Percentiles rank a stretch among this genome's conserved stretches.
These are phyloP conservation scores for Aspergillus ostianus DNA, from an alignment of 495 filamentous ascomycete genomes.

Conservation along the genomic window DNA sequence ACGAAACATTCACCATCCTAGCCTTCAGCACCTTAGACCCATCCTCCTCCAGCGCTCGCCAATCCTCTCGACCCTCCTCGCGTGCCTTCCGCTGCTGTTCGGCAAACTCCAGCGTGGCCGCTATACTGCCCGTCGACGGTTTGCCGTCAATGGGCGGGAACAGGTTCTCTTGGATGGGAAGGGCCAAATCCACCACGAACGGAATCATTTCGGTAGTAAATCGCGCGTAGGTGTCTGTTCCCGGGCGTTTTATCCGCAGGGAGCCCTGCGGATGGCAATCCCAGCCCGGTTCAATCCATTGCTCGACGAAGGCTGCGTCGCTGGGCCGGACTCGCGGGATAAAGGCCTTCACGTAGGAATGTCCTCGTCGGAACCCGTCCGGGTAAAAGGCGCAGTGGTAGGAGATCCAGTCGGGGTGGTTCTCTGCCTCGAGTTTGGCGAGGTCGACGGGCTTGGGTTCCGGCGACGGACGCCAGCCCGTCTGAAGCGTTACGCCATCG, in stretches of 20 bases:
- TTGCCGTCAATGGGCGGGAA: neutral
- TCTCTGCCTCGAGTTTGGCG: neutral
- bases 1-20: neutral
- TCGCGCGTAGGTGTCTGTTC: neutral
- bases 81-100: neutral
- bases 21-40: neutral
- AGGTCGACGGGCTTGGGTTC: neutral
- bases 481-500: neutral
- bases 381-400: slow-evolving; percentile 1
- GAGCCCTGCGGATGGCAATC: slow-evolving; percentile 1
- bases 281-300: slow-evolving; percentile 5
- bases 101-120: slow-evolving; percentile 2
- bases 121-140: neutral
- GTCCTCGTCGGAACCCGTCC: neutral
- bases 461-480: neutral
- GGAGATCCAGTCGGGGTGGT: neutral
- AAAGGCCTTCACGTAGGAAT: neutral
- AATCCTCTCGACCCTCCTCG: neutral
- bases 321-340: neutral
- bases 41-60: neutral
- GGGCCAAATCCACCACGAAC: neutral
- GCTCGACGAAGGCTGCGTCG: neutral
- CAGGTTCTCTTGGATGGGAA: neutral
- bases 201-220: slow-evolving; percentile 1
- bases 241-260: neutral